A percentile compares a stretch with the other conserved stretches of the same genome.
Conservation (phyloP, 139 green algal species). For the Picochlorum sp. region DNA sequence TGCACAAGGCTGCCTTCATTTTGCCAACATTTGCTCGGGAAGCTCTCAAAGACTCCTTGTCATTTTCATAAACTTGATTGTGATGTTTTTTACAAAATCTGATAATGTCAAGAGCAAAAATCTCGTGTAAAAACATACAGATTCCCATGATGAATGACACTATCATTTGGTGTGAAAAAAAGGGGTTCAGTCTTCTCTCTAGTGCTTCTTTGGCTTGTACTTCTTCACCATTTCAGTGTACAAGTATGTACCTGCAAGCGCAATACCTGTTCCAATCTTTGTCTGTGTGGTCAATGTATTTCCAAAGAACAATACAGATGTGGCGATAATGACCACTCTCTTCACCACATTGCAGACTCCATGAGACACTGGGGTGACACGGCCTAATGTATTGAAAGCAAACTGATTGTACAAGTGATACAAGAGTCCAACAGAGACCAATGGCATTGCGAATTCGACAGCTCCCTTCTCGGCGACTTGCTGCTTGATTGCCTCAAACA, state of each 20-base stretch:
- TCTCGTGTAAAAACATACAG: not conserved
- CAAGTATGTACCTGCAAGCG: conserved; percentile 67
- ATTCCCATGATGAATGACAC: not conserved
- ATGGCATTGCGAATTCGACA: conserved; percentile 70
- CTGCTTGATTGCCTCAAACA: conserved; percentile 26
- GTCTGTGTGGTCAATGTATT: conserved; percentile 83
- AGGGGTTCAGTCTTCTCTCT: not conserved
- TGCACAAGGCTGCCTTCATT: conserved; percentile 86
- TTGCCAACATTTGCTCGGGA: conserved; percentile 82
- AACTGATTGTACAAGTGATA: conserved; percentile 99
- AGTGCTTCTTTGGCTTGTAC: conserved; percentile 11
- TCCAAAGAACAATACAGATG: conserved; percentile 67
- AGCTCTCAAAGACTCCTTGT: conserved; percentile 44
- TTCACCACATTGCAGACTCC: conserved; percentile 99
- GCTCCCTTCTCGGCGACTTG: conserved; percentile 19
- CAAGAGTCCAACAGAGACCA: conserved; percentile 85
- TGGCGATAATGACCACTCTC: conserved; percentile 94
- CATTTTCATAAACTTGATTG: conserved; percentile 8
- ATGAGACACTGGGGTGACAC: conserved; percentile 91
- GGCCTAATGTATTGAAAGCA: conserved; percentile 94
- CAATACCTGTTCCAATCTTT: conserved; percentile 46
- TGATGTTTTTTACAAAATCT: conserved; percentile 1
- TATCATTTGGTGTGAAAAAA: not conserved
- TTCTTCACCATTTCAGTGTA: conserved; percentile 56
- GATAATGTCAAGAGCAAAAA: conserved; percentile 6